Conservation (phyloP, 495 filamentous ascomycete species). For the Lepidopterella palustris region DNA sequence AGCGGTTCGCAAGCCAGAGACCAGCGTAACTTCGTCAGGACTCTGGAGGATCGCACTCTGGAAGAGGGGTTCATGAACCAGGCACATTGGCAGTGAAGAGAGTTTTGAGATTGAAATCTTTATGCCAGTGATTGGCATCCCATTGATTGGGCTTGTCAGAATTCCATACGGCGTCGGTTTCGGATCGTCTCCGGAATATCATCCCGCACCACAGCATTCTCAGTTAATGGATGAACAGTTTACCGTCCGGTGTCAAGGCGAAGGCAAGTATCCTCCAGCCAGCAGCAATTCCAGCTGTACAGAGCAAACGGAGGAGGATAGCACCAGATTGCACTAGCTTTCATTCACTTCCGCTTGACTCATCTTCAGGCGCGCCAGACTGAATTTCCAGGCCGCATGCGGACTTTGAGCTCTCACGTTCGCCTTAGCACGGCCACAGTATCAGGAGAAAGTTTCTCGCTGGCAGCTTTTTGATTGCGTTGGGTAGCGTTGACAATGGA, state of each 20-base stretch:
- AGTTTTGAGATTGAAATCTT: neutral
- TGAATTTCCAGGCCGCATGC: neutral
- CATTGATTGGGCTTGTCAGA: neutral
- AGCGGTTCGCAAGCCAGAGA: conserved; percentile 49
- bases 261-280: neutral
- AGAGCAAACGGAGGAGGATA: neutral
- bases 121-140: neutral
- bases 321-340: neutral
- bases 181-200: conserved; percentile 8
- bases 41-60: conserved; percentile 84
- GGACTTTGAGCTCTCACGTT: neutral
- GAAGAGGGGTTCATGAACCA: conserved; percentile 74
- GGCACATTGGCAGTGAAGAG: conserved; percentile 55
- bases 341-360: neutral
- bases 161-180: conserved; percentile 1
- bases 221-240: neutral
- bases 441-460: neutral
- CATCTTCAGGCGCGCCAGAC: neutral
- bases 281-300: neutral
- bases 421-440: neutral
- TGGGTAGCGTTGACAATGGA: neutral
- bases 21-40: conserved; percentile 87
- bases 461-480: neutral
- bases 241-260: neutral
- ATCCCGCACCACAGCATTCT: neutral